phyloP scores from a whole-genome alignment of 2,329 filamentous ascomycete genomes.

The Fusarium mundagurra region DNA sequence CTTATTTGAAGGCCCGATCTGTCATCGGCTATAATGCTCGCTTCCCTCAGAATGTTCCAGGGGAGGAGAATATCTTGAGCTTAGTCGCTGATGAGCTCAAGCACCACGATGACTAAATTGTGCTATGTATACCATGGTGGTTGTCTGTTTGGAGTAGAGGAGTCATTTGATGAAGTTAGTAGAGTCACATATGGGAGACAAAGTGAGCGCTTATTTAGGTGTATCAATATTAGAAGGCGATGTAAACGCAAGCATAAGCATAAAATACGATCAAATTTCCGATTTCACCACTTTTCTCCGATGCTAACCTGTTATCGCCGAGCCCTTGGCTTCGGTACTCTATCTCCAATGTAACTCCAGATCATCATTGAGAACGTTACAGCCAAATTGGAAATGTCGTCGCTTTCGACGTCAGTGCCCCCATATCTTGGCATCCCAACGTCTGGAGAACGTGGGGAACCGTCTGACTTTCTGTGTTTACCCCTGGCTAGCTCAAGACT shows the following conservation, averaged over 20 bases:
- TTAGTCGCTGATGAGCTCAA: neutral
- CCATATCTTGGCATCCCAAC: slow-evolving; percentile 17
- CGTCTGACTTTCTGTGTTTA: neutral
- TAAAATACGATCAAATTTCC: neutral
- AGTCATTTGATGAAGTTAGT: neutral
- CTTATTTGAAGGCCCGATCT: slow-evolving; percentile 61
- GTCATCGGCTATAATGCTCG: slow-evolving; percentile 66
- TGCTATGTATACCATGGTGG: neutral
- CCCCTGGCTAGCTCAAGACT: neutral
- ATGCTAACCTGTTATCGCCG: neutral
- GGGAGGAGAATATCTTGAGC: slow-evolving; percentile 47
- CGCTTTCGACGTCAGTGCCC: neutral
- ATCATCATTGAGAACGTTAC: neutral
- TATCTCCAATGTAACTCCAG: neutral
- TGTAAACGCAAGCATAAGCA: neutral
- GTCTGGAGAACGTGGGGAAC: slow-evolving; percentile 26
- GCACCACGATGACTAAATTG: neutral
- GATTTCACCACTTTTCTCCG: neutral
- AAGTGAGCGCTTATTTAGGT: slow-evolving; percentile 2
- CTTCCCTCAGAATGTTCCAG: slow-evolving; percentile 61
- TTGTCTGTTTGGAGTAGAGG: neutral
- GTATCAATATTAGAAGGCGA: neutral
- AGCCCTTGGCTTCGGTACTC: neutral
- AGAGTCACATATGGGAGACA: neutral
- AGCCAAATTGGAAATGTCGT: neutral